Evolutionary conservation across 495 filamentous ascomycete species (phyloP).

Genomic region (Aspergillus mulundensis): DNA sequence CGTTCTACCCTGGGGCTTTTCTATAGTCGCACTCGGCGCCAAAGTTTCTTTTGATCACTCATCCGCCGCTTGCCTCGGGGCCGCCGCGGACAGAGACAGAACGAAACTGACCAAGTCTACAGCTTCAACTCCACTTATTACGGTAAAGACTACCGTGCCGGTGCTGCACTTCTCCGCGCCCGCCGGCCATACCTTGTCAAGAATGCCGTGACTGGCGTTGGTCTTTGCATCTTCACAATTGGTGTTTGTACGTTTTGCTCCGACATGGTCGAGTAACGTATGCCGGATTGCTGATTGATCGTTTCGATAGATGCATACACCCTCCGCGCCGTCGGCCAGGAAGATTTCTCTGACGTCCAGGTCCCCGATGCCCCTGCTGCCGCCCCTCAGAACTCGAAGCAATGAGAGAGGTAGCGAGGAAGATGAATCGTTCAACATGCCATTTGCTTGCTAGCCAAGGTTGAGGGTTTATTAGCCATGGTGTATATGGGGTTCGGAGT

Average conservation of each 20-base stretch:
- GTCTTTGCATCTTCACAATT: conserved; percentile 63
- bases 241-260: conserved; percentile 66
- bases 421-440: not conserved
- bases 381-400: conserved; percentile 24
- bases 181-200: conserved; percentile 87
- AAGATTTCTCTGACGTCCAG: conserved; percentile 95
- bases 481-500: conserved; percentile 13
- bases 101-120: not conserved
- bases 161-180: conserved; percentile 81
- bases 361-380: conserved; percentile 68
- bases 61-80: not conserved
- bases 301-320: conserved; percentile 73
- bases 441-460: not conserved
- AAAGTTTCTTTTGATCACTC: not conserved
- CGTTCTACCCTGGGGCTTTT: conserved; percentile 20
- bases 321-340: conserved; percentile 83
- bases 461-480: conserved; percentile 2
- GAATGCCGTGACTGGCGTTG: conserved; percentile 73
- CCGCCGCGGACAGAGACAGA: not conserved
- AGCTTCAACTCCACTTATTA: conserved; percentile 87
- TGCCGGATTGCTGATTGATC: not conserved
- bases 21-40: not conserved
- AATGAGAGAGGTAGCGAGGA: not conserved
- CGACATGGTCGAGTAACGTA: not conserved
- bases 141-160: conserved; percentile 74